These are phyloP conservation scores for Saccharum officinarum DNA, from an alignment of 176 grass and related monocot genomes.

Conservation along the genomic window DNA sequence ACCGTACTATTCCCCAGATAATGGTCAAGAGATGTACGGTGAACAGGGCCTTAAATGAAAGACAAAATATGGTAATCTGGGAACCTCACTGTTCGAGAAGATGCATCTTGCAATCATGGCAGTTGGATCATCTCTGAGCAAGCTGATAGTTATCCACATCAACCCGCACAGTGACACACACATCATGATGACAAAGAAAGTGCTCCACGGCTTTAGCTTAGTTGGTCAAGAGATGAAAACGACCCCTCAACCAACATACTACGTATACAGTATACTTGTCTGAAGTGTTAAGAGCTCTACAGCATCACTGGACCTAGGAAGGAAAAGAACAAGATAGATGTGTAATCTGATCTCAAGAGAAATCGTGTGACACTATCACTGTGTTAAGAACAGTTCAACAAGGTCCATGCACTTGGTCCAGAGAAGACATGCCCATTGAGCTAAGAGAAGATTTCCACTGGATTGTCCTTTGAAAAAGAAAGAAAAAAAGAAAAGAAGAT, in stretches of 20 bases:
- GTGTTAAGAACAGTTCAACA: neutral
- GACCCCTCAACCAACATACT: constrained; percentile 25
- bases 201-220: neutral
- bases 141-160: constrained; percentile 28
- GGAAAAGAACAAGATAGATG: neutral
- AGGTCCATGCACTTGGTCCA: neutral
- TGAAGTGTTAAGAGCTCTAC: neutral
- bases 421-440: neutral
- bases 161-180: neutral
- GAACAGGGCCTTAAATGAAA: too few relatives aligned
- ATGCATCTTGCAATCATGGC: constrained; percentile 7
- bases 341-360: neutral
- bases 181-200: constrained; percentile 4
- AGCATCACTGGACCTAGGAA: neutral
- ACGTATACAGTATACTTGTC: neutral
- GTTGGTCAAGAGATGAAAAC: constrained; percentile 30
- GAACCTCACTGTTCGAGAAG: neutral
- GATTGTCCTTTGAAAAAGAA: neutral
- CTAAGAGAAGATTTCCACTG: neutral
- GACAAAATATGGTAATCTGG: neutral
- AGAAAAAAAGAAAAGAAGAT: neutral
- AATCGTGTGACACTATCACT: neutral
- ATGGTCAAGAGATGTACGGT: too few relatives aligned
- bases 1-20: neutral
- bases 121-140: neutral